These are phyloP conservation scores for Fragilaria radians DNA, from an alignment of 108 stramenopile species.

Conservation along the genomic window DNA sequence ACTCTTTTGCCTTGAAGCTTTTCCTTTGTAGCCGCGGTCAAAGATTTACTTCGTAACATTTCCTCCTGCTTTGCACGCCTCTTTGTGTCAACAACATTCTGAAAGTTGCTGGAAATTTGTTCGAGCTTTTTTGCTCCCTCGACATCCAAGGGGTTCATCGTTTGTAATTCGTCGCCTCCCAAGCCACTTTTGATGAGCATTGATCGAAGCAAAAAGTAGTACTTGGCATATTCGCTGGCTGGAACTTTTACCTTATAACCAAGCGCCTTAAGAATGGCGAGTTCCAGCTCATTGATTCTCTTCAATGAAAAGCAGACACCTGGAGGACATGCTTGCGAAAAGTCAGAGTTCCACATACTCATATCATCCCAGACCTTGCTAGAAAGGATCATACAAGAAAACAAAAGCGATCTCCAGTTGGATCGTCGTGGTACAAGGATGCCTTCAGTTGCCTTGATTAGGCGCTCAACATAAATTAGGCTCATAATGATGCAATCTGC, in stretches of 20 bases:
- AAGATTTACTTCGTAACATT: slow-evolving; percentile 23
- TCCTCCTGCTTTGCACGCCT: slow-evolving; percentile 26
- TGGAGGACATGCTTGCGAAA: slow-evolving; percentile 45
- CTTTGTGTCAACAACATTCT: slow-evolving; percentile 19
- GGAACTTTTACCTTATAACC: slow-evolving; percentile 87
- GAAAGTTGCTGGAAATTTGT: slow-evolving; percentile 16
- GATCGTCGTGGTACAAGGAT: slow-evolving; percentile 43
- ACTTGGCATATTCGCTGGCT: slow-evolving; percentile 93
- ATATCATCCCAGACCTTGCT: slow-evolving; percentile 95
- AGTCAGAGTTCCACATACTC: slow-evolving; percentile 93
- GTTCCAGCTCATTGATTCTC: slow-evolving; percentile 91
- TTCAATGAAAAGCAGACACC: slow-evolving; percentile 64
- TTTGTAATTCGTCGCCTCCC: slow-evolving; percentile 46
- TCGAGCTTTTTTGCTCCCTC: slow-evolving; percentile 49
- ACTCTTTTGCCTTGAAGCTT: slow-evolving; percentile 7
- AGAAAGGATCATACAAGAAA: slow-evolving; percentile 77
- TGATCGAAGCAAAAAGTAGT: slow-evolving; percentile 90
- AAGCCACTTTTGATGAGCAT: slow-evolving; percentile 77
- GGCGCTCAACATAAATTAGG: slow-evolving; percentile 92
- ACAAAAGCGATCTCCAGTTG: slow-evolving; percentile 86
- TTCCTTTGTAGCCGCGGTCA: slow-evolving; percentile 5
- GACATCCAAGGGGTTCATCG: slow-evolving; percentile 60
- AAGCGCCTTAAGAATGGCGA: slow-evolving; percentile 55
- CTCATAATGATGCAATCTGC: slow-evolving; percentile 93
- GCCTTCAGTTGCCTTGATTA: slow-evolving; percentile 85